A percentile compares a stretch with the other conserved stretches of the same genome.
phyloP scores from a whole-genome alignment of 768 basidiomycete species.

The Boletus speciosus region DNA sequence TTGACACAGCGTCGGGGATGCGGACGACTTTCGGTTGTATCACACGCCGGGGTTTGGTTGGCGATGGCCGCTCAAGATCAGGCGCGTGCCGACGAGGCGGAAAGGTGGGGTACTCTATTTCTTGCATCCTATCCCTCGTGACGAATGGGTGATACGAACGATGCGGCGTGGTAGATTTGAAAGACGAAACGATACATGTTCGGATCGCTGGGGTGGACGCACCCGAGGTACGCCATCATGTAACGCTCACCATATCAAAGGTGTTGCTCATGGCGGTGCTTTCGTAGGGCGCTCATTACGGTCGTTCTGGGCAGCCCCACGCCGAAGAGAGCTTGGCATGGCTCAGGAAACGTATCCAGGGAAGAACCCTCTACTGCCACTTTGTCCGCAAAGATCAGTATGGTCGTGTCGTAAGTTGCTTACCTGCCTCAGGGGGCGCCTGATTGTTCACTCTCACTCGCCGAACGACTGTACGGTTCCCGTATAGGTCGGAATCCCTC shows the following conservation, averaged over 20 bases:
- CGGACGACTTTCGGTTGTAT: constrained; percentile 81
- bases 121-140: neutral
- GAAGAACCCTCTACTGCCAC: constrained; percentile 66
- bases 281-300: constrained; percentile 74
- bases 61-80: constrained; percentile 68
- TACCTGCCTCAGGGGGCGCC: neutral
- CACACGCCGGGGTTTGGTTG: constrained; percentile 82
- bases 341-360: constrained; percentile 55
- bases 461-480: neutral
- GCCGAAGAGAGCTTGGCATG: constrained; percentile 71
- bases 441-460: neutral
- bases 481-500: constrained; percentile 64
- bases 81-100: constrained; percentile 52
- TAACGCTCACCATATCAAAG: too few species aligned
- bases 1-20: constrained; percentile 68
- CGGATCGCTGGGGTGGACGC: constrained; percentile 91
- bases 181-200: constrained; percentile 79
- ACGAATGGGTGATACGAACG: neutral
- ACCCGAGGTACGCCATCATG: constrained; percentile 61
- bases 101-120: constrained; percentile 44
- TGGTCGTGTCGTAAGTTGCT: constrained; percentile 61
- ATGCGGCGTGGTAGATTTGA: constrained; percentile 51
- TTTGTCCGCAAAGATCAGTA: constrained; percentile 80
- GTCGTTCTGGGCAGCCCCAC: constrained; percentile 72
- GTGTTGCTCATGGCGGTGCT: neutral